Base-by-base conservation (phyloP, 2,329 filamentous ascomycete species). In the Clarireedia hainanense region DNA sequence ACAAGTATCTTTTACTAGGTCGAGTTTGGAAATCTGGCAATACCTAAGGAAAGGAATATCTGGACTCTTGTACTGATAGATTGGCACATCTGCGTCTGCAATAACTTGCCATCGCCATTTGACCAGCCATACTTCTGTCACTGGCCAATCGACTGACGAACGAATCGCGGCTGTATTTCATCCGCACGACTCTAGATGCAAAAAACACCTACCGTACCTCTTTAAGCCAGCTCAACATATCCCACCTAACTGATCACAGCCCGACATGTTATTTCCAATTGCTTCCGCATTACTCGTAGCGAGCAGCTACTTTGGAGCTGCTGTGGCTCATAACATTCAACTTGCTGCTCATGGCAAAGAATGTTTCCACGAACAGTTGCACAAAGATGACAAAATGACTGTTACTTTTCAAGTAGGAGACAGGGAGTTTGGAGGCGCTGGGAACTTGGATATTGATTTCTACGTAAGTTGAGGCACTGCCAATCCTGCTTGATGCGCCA, bases 351-450 rank as follows among this genome's bases (percentile, higher is more conserved):
- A 99, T 75, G 89, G 90, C 69, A 84, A 91, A 74, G 94, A 99
- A 78, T 99, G 94, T 79, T 99, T 97, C 80, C 89, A 96, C 78
- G 94, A 99, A 77, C 74, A 79, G 66, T 84, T 99, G 58, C 92
- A 95, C 77, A 83, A 81, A 71, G 94, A 96, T 73, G 94, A 99
- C 77, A 89, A 87, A 74, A 99, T 99, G 94, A 96, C 91, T 7
- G 91, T 99, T 58, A 95, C 91, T 30, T 99, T 95, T 80, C 94
- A 97, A 76, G 92, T 97, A 57, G 94, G 94, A 70, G 94, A 99
- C 72, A 80, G 92, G 64, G 94, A 99, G 72, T 96, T 96, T 74
- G 92, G 92, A 51, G 89, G 88, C 52, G 91, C 91, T 57, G 92
- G 92, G 36, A 97, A 96, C 70, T 77, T 99, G 58, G 91, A 97